Conservation (phyloP, 306 rosid genomes). For the Acacia melanoxylon region DNA sequence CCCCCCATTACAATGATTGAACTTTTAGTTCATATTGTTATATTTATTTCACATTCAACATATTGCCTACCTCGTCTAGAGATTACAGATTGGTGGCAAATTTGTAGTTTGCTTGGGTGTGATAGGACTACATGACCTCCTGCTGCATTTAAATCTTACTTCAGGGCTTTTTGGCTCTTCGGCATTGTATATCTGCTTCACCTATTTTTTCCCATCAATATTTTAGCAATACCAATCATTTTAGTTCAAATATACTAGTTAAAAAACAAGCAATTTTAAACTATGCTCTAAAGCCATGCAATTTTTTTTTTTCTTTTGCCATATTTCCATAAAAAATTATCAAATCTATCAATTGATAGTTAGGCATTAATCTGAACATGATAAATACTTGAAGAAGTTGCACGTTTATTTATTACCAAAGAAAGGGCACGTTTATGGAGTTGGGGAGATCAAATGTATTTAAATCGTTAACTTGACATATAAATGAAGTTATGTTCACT, state of each 20-base stretch:
- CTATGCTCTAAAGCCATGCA: neutral
- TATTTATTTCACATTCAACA: conserved; percentile 33
- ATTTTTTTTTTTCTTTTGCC: neutral
- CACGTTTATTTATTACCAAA: no score
- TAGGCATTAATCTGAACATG: no score
- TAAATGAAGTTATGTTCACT: no score
- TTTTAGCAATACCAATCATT: neutral
- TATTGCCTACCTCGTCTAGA: conserved; percentile 22
- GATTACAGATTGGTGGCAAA: conserved; percentile 8
- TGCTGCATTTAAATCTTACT: conserved; percentile 23
- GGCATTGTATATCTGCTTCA: neutral
- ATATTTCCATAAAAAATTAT: neutral
- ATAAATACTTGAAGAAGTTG: no score
- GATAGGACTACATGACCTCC: conserved; percentile 17
- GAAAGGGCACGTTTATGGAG: no score
- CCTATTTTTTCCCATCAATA: neutral
- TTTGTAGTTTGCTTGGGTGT: conserved; percentile 24
- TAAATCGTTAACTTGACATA: no score
- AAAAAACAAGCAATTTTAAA: neutral
- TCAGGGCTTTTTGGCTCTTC: neutral
- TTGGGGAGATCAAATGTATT: no score
- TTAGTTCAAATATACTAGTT: neutral
- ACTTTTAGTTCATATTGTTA: conserved; percentile 27
- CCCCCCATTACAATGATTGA: conserved; percentile 26
- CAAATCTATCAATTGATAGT: neutral